Percentiles rank a stretch among this genome's conserved stretches.
phyloP scores from a whole-genome alignment of 768 basidiomycete genomes.

The Pulveroboletus sp. region DNA sequence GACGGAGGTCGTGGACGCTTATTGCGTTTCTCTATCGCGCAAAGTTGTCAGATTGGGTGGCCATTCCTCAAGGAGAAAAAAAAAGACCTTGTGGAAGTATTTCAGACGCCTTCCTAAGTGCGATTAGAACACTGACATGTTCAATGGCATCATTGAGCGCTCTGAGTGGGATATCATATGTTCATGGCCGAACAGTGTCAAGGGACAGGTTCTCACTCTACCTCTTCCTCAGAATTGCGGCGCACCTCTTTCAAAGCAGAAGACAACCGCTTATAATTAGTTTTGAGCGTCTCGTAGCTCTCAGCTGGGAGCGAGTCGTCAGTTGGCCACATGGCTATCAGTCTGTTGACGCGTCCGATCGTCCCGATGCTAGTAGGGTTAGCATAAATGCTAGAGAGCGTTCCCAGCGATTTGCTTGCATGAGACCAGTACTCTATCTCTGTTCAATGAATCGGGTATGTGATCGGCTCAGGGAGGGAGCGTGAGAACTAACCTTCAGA shows the following conservation, averaged over 20 bases:
- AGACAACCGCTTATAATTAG: constrained; percentile 56
- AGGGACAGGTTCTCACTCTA: constrained; percentile 42
- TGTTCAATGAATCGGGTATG: constrained; percentile 27
- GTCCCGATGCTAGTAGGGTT: constrained; percentile 50
- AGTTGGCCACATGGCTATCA: constrained; percentile 65
- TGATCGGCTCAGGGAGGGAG: constrained; percentile 9
- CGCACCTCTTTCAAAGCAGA: constrained; percentile 62
- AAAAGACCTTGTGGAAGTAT: constrained; percentile 47
- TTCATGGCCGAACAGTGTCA: constrained; percentile 3
- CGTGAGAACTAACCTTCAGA: constrained; percentile 60
- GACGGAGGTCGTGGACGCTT: constrained; percentile 73
- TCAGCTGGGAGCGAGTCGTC: constrained; percentile 67
- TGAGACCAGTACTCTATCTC: constrained; percentile 77
- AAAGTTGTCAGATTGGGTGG: constrained; percentile 1
- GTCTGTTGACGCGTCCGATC: constrained; percentile 67
- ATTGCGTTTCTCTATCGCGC: constrained; percentile 58
- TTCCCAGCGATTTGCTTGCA: constrained; percentile 53
- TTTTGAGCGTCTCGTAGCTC: constrained; percentile 60
- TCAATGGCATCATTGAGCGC: constrained; percentile 71
- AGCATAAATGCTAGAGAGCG: constrained; percentile 50
- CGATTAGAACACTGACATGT: constrained; percentile 62
- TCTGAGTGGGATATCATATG: constrained; percentile 34
- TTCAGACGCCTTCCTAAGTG: constrained; percentile 69
- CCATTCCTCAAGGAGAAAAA: neutral
- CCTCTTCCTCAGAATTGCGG: constrained; percentile 53